Conservation (phyloP, 805 yeast genomes). For the Pichia deserticola region DNA sequence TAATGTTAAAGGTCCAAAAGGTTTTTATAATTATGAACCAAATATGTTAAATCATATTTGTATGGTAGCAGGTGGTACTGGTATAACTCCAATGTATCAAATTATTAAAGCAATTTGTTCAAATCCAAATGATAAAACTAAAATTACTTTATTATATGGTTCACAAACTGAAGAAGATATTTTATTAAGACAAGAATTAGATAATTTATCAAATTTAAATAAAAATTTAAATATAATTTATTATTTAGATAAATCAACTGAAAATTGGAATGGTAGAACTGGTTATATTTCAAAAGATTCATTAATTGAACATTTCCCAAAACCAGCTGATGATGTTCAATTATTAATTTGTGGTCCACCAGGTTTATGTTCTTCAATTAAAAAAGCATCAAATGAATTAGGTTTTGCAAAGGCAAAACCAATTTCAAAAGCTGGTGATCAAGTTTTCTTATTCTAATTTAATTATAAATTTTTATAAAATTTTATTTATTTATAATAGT, state of each 20-base stretch:
- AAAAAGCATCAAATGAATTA: conserved; percentile 64
- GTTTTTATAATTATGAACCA: conserved; percentile 75
- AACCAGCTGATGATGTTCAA: conserved; percentile 52
- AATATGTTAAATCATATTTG: conserved; percentile 67
- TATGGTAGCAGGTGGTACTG: conserved; percentile 97
- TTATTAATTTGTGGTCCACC: conserved; percentile 91
- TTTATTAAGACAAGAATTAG: conserved; percentile 72
- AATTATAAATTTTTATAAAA: too few species aligned
- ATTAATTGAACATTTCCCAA: conserved; percentile 56
- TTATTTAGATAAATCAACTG: conserved; percentile 68
- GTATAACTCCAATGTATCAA: conserved; percentile 94
- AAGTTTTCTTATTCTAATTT: conserved; percentile 77
- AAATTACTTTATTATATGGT: conserved; percentile 70
- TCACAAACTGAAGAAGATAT: conserved; percentile 76
- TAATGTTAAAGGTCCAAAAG: conserved; percentile 85
- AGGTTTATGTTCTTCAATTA: conserved; percentile 79
- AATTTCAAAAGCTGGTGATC: conserved; percentile 83
- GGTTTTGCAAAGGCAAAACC: conserved; percentile 85
- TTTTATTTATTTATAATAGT: too few species aligned
- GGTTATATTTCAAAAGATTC: conserved; percentile 80
- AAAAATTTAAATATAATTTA: conserved; percentile 63
- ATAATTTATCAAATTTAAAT: conserved; percentile 48
- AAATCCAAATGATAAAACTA: conserved; percentile 73
- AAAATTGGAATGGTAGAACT: conserved; percentile 64
- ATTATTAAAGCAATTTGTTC: conserved; percentile 72